A percentile compares a stretch with the other conserved stretches of the same genome.
Evolutionary conservation across 805 yeast genomes (phyloP).

Genomic region (Yarrowia sp.): DNA sequence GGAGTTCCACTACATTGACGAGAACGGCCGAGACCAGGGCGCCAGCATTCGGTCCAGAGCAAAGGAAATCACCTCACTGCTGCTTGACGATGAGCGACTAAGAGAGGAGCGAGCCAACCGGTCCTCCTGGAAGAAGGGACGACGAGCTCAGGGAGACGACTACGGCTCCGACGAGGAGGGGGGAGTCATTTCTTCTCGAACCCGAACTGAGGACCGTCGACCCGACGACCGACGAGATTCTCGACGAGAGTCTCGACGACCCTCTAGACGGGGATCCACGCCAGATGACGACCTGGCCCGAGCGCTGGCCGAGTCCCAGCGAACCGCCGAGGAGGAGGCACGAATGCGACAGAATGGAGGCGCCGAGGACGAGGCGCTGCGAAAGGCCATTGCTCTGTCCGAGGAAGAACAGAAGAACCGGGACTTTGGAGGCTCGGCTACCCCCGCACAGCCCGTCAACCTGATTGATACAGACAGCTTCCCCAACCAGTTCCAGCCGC

Average conservation of each 20-base stretch:
- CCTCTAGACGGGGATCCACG: constrained; percentile 41
- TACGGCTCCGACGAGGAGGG: constrained; percentile 27
- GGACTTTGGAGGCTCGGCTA: constrained; percentile 34
- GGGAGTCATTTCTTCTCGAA: background rate
- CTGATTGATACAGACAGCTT: constrained; percentile 38
- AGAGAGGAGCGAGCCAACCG: constrained; percentile 32
- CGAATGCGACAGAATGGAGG: constrained; percentile 43
- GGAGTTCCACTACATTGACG: constrained; percentile 83
- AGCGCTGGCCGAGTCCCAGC: constrained; percentile 76
- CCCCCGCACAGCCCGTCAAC: constrained; percentile 29
- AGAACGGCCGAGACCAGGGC: constrained; percentile 79
- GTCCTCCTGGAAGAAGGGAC: constrained; percentile 23
- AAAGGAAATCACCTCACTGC: constrained; percentile 74
- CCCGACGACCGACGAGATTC: constrained; percentile 32
- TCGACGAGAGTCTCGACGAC: constrained; percentile 34
- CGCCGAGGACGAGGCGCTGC: constrained; percentile 59
- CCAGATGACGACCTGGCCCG: constrained; percentile 62
- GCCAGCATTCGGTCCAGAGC: constrained; percentile 86
- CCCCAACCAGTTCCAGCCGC: constrained; percentile 42
- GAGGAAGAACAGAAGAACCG: constrained; percentile 73
- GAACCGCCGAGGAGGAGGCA: constrained; percentile 83
- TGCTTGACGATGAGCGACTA: constrained; percentile 79
- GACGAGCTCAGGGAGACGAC: constrained; percentile 4
- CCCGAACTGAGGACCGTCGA: constrained; percentile 35
- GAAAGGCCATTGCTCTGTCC: constrained; percentile 66